Conservation (phyloP, 1,139 yeast species). For the Lodderomyces parapsilosis region DNA sequence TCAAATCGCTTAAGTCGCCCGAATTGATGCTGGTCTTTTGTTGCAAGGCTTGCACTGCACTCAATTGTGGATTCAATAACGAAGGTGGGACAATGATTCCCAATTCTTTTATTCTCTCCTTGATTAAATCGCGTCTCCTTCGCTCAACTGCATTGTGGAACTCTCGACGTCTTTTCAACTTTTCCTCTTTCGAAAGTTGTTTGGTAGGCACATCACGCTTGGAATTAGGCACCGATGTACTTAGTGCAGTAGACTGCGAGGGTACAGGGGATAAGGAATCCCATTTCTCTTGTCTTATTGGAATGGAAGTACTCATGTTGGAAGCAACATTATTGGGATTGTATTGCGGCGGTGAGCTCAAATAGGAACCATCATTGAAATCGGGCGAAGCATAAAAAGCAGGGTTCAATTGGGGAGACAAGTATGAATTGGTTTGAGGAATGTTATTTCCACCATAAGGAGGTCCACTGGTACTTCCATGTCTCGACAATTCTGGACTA, state of each 20-base stretch:
- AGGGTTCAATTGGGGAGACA: slow-evolving; percentile 28
- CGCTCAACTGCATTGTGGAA: slow-evolving; percentile 83
- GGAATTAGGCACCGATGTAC: slow-evolving; percentile 14
- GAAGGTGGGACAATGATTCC: slow-evolving; percentile 74
- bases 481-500: slow-evolving; percentile 34
- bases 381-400: slow-evolving; percentile 24
- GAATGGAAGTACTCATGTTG: slow-evolving; percentile 24
- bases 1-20: slow-evolving; percentile 36
- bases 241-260: slow-evolving; percentile 12
- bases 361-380: slow-evolving; percentile 22
- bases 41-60: slow-evolving; percentile 49
- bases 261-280: slow-evolving; percentile 28
- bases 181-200: slow-evolving; percentile 66
- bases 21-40: slow-evolving; percentile 32
- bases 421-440: slow-evolving; percentile 19
- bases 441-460: slow-evolving; percentile 5
- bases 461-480: slow-evolving; percentile 28
- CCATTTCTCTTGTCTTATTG: slow-evolving; percentile 18
- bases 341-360: slow-evolving; percentile 34
- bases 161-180: slow-evolving; percentile 66
- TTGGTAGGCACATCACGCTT: slow-evolving; percentile 27
- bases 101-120: slow-evolving; percentile 70
- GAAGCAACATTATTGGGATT: slow-evolving; percentile 8
- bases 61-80: slow-evolving; percentile 49
- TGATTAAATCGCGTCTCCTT: slow-evolving; percentile 73